Evolutionary conservation across 768 basidiomycete genomes (phyloP), one percentile per base, ranked within the genome.

Genomic region (Mycena leptocephala): DNA sequence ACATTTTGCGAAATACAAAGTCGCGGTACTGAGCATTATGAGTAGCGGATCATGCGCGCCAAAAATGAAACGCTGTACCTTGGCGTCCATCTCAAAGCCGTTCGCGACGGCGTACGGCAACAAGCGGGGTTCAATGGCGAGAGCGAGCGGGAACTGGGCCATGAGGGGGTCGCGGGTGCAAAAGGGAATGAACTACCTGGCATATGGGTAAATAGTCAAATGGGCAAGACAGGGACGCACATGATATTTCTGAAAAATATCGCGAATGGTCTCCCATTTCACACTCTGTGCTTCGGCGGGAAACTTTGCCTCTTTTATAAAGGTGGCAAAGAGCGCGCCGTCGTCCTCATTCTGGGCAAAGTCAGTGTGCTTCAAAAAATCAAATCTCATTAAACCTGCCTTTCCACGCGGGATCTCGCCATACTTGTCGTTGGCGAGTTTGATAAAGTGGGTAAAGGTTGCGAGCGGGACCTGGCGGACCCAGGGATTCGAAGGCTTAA

Each of bases 1-100:
- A 95, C 91, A 95, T 95, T 83, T 95, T 95, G 59, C 95, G 93
- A 82, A 96, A 95, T n/a, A 96, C 92, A 79, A 95, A 96, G 81
- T 95, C 92, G 58, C 94, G 94, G 82, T 95, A 95, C 94, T 95
- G 75, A 14, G 65, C 39, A 69, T 37, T 26, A 70, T 51, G 55
- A 69, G 32, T 63, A 35, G 46, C 58, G n/a, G 22, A n/a, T 14
- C 46, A 63, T 51, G 59, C 37, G 70, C 71, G 58, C 75, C 16
- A 46, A 3, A 20, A 18, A 63, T 70, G 37, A 65, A 61, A 41
- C 41, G 30, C 76, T 82, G 70, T 83, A 93, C 94, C 88, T 95
- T 95, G 82, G 89, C 89, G 80, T 96, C 94, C 94, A 96, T 94
- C 46, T 85, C 85, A 82, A 96, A 95, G 18, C 95, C 95, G 83